Evolutionary conservation across 805 yeast species (phyloP), one percentile per base, ranked within the genome.

Genomic region (Spathaspora girioi): DNA sequence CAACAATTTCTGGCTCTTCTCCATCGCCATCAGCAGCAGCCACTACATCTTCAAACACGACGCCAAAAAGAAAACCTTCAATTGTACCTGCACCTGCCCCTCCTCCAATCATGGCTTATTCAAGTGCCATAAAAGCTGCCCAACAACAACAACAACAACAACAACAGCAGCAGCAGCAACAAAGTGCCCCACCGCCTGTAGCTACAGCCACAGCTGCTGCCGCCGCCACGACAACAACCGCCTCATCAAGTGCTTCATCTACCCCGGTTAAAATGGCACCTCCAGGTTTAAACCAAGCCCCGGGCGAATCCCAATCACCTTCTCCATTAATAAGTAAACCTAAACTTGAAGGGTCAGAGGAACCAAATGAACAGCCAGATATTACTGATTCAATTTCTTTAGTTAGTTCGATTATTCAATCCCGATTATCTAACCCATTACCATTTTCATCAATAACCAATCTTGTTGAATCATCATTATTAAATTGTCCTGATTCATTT

Each of bases 401-500:
- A 14, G 43, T 51, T 17, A 19, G 35, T 11, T 59, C 64, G 40
- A 60, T 71, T 29, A 64, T 70, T 2, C 82, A 54, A 64, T 67
- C 64, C 32, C 70, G 87, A 43, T 64, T 82, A 38, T 65, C 65
- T 31, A 74, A 78, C 48, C 86, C 89, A 20, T 74, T 81, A 26
- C 75, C 84, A 15, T 72, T 81, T 53, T 75, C 76, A 27, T 65
- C 79, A 2, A 82, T 88, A 20, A 71, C 80, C 47, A 77, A 77
- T 52, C 73, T 81, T 58, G 73, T 93, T 57, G 96, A 89, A 64
- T 80, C 87, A 1, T 91, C 97, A 2, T 75, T 89, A 53, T 73
- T 89, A 58, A 87, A 88, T 61, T 90, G 97, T 65, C 98, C 99
- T 0, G 98, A 94, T 69, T 89, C 98, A 0, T 80, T 84, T 52